A percentile compares a stretch with the other conserved stretches of the same genome.
Evolutionary conservation across 2,329 filamentous ascomycete genomes (phyloP).

Genomic region (Hypocrella siamensis): DNA sequence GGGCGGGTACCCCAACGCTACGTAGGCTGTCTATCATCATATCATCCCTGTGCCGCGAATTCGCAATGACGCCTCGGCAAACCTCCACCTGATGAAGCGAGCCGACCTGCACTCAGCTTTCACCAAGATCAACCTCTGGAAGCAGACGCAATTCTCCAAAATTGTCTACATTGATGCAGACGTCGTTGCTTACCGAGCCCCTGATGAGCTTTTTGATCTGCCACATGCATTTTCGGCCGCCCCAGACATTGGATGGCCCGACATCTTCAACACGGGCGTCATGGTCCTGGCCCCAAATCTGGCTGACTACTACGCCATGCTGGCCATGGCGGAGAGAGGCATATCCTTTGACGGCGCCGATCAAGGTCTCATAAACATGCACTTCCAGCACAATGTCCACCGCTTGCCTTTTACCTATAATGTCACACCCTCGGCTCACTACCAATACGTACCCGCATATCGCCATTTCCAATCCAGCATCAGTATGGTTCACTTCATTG

Average conservation of each 20-base stretch:
- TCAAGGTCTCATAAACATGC: conserved; percentile 88
- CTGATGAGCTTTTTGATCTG: conserved; percentile 77
- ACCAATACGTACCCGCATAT: conserved; percentile 94
- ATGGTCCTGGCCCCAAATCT: conserved; percentile 81
- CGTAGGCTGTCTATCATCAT: conserved; percentile 69
- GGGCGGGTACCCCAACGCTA: not conserved
- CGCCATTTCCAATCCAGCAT: conserved; percentile 83
- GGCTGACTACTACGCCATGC: conserved; percentile 74
- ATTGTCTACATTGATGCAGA: conserved; percentile 94
- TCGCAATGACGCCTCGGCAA: conserved; percentile 59
- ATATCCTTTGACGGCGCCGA: conserved; percentile 96
- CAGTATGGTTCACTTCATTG: conserved; percentile 88
- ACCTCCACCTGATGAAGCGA: conserved; percentile 84
- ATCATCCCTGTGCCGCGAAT: conserved; percentile 73
- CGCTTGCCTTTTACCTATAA: conserved; percentile 92
- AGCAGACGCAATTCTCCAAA: conserved; percentile 73
- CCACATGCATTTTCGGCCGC: conserved; percentile 50
- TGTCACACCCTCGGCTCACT: conserved; percentile 88
- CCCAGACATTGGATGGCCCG: conserved; percentile 94
- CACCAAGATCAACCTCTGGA: conserved; percentile 94
- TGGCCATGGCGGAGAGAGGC: conserved; percentile 68
- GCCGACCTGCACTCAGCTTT: conserved; percentile 83
- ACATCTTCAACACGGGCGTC: conserved; percentile 94
- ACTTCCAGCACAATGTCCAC: conserved; percentile 74
- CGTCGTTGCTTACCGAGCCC: conserved; percentile 75